Evolutionary conservation across 352 stramenopile genomes (phyloP), one percentile per base, ranked within the genome.

Genomic region (Phytophthora multivora): DNA sequence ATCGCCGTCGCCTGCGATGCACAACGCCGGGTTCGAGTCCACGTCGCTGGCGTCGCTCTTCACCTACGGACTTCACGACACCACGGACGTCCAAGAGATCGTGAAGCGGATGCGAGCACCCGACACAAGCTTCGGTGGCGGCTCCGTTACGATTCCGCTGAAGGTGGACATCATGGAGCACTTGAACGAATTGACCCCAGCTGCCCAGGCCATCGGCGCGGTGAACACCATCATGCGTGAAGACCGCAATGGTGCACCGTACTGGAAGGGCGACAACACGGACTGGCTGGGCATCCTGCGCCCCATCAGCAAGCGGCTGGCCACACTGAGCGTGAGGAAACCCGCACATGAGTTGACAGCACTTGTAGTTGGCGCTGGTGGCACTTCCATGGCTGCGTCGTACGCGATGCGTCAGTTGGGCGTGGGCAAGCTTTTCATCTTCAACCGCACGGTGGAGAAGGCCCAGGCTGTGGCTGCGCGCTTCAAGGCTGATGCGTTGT

Each of bases 251-350:
- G 77, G 69, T 15, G 48, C 54, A 19, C 45, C 75, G 50, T 72
- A 75, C 59, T 87, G 76, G 82, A 81, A 74, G 60, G 97, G 97
- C 1, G 95, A 99, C 71, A 99, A 99, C 80, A 99, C 97, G 9
- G 97, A 99, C 81, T 99, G 97, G 97, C 83, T 97, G 35, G 97
- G 97, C 40, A 99, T 99, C 52, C 84, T 92, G 55, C 93, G 96
- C 42, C 95, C 97, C 19, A 86, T 99, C 51, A 73, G 83, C 60
- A 79, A 79, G 63, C 86, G 83, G 3, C 61, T 93, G 19, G 53
- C 41, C 18, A 45, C 16, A 0, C 25, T 55, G 5, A 38, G 39
- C 25, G 45, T 47, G 39, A 63, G 26, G 12, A 69, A 61, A n/a
- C 51, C 59, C 15, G 53, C 40, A 4, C 58, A 38, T 19, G 59